Percentiles rank a stretch among this genome's conserved stretches.
Conservation (phyloP, 2,329 filamentous ascomycete species). For the Calonectria naviculata region DNA sequence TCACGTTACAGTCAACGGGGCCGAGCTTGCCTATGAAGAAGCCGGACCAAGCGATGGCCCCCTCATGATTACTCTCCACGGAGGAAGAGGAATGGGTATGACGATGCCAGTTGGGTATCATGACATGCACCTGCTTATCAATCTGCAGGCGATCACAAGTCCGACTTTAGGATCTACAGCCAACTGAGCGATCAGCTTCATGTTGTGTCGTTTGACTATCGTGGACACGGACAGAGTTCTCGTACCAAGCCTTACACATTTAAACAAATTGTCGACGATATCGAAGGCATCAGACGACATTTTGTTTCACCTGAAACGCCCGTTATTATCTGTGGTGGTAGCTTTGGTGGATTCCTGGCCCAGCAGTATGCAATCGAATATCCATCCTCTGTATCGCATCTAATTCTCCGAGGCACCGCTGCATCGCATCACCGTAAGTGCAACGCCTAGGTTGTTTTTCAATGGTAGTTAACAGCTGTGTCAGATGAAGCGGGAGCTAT, state of each 20-base stretch:
- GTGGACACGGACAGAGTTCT: slow-evolving; percentile 32
- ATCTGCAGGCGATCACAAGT: slow-evolving; percentile 23
- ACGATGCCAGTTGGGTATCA: not conserved
- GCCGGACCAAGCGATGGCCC: slow-evolving; percentile 20
- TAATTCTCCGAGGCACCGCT: slow-evolving; percentile 31
- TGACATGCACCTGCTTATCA: not conserved
- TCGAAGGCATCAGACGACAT: slow-evolving; percentile 23
- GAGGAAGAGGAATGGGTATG: slow-evolving; percentile 32
- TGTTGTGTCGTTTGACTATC: slow-evolving; percentile 30
- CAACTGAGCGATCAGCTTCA: slow-evolving; percentile 18
- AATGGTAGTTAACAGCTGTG: not conserved
- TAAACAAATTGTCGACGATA: slow-evolving; percentile 29
- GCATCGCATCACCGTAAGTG: slow-evolving; percentile 30
- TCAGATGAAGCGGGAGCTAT: slow-evolving; percentile 33
- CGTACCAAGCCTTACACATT: slow-evolving; percentile 33
- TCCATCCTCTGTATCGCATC: slow-evolving; percentile 13
- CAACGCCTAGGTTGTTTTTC: not conserved
- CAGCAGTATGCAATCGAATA: slow-evolving; percentile 32
- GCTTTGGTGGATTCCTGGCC: slow-evolving; percentile 32
- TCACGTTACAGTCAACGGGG: slow-evolving; percentile 23
- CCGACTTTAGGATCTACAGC: slow-evolving; percentile 27
- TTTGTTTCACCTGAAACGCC: slow-evolving; percentile 14
- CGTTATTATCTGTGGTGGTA: slow-evolving; percentile 30
- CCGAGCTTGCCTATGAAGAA: slow-evolving; percentile 25
- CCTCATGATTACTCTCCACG: slow-evolving; percentile 32